Conservation (phyloP, 2,329 filamentous ascomycete species). For the Monilinia polystroma region DNA sequence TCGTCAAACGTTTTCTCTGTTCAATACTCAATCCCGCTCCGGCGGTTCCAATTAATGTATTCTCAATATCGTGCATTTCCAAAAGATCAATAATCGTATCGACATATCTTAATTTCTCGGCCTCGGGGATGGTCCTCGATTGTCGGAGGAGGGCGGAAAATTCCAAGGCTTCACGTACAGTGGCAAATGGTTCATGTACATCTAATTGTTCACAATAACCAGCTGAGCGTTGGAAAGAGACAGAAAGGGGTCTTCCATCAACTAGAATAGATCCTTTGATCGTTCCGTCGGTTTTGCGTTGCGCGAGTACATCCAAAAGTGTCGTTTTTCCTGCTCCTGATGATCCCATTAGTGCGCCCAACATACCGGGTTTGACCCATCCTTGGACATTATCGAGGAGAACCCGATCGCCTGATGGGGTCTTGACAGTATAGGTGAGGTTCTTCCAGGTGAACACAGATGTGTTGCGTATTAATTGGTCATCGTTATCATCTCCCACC, state of each 20-base stretch:
- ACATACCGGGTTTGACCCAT: slow-evolving; percentile 59
- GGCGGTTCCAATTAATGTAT: slow-evolving; percentile 63
- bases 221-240: slow-evolving; percentile 85
- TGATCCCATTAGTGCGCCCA: slow-evolving; percentile 62
- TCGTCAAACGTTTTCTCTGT: slow-evolving; percentile 61
- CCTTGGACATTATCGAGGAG: slow-evolving; percentile 67
- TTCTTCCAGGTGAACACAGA: slow-evolving; percentile 75
- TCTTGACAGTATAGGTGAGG: slow-evolving; percentile 65
- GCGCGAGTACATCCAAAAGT: slow-evolving; percentile 80
- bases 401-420: slow-evolving; percentile 58
- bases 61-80: slow-evolving; percentile 65
- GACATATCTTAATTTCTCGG: slow-evolving; percentile 82
- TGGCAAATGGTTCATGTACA: slow-evolving; percentile 78
- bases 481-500: slow-evolving; percentile 41
- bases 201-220: slow-evolving; percentile 74
- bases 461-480: slow-evolving; percentile 58
- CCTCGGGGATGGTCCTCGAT: slow-evolving; percentile 64
- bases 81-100: slow-evolving; percentile 69
- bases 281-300: slow-evolving; percentile 83
- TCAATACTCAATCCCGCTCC: slow-evolving; percentile 62
- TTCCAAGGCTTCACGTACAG: slow-evolving; percentile 80
- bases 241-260: slow-evolving; percentile 64
- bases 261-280: slow-evolving; percentile 79
- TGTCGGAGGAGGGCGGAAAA: slow-evolving; percentile 86
- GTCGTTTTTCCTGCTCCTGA: slow-evolving; percentile 84